phyloP scores from a whole-genome alignment of 495 filamentous ascomycete species.

The Xylaria castorea region DNA sequence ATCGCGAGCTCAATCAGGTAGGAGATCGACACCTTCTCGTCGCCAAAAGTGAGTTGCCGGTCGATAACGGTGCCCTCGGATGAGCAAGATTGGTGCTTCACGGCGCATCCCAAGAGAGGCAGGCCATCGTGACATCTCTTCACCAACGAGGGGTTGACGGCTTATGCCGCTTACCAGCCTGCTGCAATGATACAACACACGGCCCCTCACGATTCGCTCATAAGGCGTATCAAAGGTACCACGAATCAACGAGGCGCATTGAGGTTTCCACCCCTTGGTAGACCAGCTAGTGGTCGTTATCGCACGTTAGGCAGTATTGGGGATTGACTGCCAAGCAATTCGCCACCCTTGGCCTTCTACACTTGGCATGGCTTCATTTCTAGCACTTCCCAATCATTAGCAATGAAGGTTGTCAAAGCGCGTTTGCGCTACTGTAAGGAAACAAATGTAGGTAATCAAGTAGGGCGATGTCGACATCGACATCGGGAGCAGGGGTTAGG shows the following conservation, averaged over 20 bases:
- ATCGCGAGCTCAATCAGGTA: constrained; percentile 14
- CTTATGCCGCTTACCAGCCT: constrained; percentile 11
- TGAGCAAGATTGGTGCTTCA: constrained; percentile 10
- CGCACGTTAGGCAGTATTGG: not conserved
- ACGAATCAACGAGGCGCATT: constrained; percentile 6
- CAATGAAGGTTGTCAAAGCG: not conserved
- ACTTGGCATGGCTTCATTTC: constrained; percentile 22
- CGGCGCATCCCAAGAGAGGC: constrained; percentile 24
- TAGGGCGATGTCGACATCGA: constrained; percentile 13
- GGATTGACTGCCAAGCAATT: not conserved
- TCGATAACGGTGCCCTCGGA: constrained; percentile 9
- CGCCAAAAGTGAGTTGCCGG: not conserved
- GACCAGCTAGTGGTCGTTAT: not conserved
- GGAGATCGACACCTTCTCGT: constrained; percentile 17
- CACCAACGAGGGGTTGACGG: constrained; percentile 5
- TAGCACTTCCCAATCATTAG: not conserved
- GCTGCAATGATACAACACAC: not conserved
- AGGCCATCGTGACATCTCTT: constrained; percentile 16
- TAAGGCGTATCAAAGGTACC: not conserved
- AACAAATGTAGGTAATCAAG: not conserved
- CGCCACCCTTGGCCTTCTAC: constrained; percentile 19
- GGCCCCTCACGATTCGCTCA: constrained; percentile 11
- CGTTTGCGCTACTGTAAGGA: constrained; percentile 1
- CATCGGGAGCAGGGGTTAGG: not conserved
- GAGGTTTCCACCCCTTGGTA: not conserved